Evolutionary conservation across 441 rosid genomes (phyloP).

Genomic region (Macaranga tanarius): DNA sequence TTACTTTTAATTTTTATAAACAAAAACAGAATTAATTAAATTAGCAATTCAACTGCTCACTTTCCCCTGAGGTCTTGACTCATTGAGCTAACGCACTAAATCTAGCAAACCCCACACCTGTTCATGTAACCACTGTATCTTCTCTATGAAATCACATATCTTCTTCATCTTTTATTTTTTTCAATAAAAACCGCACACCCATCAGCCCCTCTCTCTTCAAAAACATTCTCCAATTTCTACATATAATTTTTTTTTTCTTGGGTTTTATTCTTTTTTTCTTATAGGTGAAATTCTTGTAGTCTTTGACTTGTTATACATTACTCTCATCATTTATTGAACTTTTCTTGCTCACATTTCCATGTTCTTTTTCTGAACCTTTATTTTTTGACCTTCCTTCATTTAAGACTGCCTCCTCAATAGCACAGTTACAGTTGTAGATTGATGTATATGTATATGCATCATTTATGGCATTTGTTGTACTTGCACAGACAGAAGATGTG

Average conservation of each 20-base stretch:
- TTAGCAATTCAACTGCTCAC: conserved; percentile 62
- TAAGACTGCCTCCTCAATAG: conserved; percentile 24
- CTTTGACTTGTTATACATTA: background rate
- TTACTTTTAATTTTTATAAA: no score
- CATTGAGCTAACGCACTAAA: conserved; percentile 57
- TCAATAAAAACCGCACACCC: conserved; percentile 19
- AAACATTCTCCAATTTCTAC: no score
- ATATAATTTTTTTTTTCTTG: no score
- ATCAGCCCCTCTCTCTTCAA: background rate
- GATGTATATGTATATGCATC: conserved; percentile 1
- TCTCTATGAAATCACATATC: conserved; percentile 26
- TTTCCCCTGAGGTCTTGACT: conserved; percentile 41
- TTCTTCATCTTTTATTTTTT: background rate
- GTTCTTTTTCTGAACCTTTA: conserved; percentile 23
- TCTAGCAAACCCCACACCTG: conserved; percentile 32
- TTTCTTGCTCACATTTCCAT: background rate
- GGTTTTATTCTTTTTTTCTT: no score
- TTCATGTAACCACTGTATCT: conserved; percentile 47
- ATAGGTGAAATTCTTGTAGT: background rate
- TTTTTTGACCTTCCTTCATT: conserved; percentile 37
- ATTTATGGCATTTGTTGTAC: conserved; percentile 28
- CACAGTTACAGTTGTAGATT: conserved; percentile 26
- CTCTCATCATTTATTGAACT: background rate
- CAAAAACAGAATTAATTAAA: background rate
- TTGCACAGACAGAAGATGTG: background rate